These are phyloP conservation scores for Pichia phayaonensis DNA, from an alignment of 805 yeast genomes.

Conservation along the genomic window DNA sequence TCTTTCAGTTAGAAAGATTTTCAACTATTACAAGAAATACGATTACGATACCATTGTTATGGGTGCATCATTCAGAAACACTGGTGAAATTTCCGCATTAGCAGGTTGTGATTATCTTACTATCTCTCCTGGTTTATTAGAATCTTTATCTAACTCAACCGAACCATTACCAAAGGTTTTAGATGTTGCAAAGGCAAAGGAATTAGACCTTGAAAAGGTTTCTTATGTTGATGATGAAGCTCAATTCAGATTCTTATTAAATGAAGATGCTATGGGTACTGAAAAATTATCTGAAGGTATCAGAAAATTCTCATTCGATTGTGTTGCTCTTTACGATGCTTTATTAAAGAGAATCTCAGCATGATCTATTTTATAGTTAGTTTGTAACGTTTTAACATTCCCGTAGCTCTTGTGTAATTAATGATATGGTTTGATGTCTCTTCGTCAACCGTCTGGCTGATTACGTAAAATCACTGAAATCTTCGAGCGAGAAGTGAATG, in stretches of 20 bases:
- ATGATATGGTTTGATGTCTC: background rate
- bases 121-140: constrained; percentile 87
- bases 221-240: constrained; percentile 81
- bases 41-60: constrained; percentile 96
- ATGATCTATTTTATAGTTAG: constrained; percentile 1
- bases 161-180: constrained; percentile 77
- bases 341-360: constrained; percentile 42
- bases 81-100: constrained; percentile 88
- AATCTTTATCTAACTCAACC: constrained; percentile 71
- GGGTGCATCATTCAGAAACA: constrained; percentile 99
- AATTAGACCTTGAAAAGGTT: constrained; percentile 58
- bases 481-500: background rate
- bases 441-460: background rate
- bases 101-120: constrained; percentile 98
- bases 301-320: constrained; percentile 92
- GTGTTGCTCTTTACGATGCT: constrained; percentile 64
- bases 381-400: background rate
- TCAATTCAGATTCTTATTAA: constrained; percentile 79
- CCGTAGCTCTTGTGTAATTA: background rate
- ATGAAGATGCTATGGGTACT: constrained; percentile 98
- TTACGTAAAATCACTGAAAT: background rate
- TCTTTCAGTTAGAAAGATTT: constrained; percentile 75
- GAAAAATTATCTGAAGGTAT: constrained; percentile 98
- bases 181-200: constrained; percentile 56
- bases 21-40: constrained; percentile 96